Evolutionary conservation across 768 basidiomycete species (phyloP), one percentile per base, ranked within the genome.

Genomic region (Boletus tomentosulus): DNA sequence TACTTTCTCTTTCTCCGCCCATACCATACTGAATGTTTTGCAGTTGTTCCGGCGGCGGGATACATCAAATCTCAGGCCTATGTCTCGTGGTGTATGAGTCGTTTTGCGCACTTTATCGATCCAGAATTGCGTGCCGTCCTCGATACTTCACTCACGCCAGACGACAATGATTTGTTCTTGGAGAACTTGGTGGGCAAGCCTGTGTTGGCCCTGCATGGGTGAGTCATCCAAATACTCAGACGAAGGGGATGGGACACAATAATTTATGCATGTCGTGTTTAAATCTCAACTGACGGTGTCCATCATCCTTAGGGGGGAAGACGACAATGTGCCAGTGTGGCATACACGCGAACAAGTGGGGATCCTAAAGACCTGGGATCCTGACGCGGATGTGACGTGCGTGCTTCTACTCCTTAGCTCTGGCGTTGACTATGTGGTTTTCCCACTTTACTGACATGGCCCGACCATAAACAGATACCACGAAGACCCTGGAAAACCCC

Each of bases 61-160:
- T 96, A 90, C 66, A 81, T 91, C 62, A 95, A 93, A 57, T 90
- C 93, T 3, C 90, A 96, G 59, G 76, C 86, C 24, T 97, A 97
- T 61, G 80, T 93, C 5, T 81, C 92, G 0, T 79, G 87, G 66
- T 78, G 77, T 7, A 76, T 84, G 68, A 86, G 86, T 42, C 79
- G 81, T 79, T 88, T 82, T 16, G 78, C 79, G 4, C 92, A 92
- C 67, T 93, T 83, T 66, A 75, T 86, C 28, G 94, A 96, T 64
- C 89, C 92, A 0, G 65, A 74, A 3, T 73, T 92, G 42, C 81
- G 84, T 37, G 81, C 83, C 5, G 80, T 96, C 48, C 76, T 97
- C 13, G 82, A 87, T 53, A 76, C 83, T 2, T 83, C 89, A 0
- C 73, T 94, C 25, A 85, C 86, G 1, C 82, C 87, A 3, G 92